Evolutionary conservation across 2,329 filamentous ascomycete species (phyloP), one percentile per base, ranked within the genome.

Genomic region (Colletotrichum euphorbiae): DNA sequence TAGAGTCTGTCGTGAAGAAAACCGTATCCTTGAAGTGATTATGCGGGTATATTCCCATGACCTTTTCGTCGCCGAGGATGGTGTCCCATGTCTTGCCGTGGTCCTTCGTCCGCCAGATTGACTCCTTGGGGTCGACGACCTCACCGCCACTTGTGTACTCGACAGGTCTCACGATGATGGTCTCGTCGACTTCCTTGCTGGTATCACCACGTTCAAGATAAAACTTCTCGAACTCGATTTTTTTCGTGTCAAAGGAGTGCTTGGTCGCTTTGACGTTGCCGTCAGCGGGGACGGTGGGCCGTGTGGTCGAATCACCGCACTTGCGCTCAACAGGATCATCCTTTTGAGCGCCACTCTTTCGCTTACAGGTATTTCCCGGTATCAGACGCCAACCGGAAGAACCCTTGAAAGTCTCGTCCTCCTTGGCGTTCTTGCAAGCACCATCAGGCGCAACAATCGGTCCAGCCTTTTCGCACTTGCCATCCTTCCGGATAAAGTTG

Each of bases 311-410:
- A 69, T 96, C 92, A 15, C 86, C 86, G 80, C 96, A 99, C 67
- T 91, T 87, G 69, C 90, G 87, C 72, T 97, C 90, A 13, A 93
- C 86, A n/a, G 84, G 81, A 61, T 90, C 86, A 73, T 94, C 92
- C 74, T 93, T 90, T 71, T 92, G 87, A 55, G 83, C 79, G 43
- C 89, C 91, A 13, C 78, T 77, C 13, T 82, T 85, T 52, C 87
- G 82, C 72, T 89, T 87, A 79, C 93, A 95, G 24, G 86, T 87
- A 77, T 95, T 91, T 28, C 92, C 93, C 0, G 96, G 95, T 69
- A 99, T 98, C 72, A 95, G 85, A 67, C 95, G 90, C 88, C 93
- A 99, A 28, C 96, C 96, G 33, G 94, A 97, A 3, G 91, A 92
- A 12, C 93, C 96, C 79, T 86, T 90, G 80, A 94, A 99, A 2